Percentiles rank a stretch among this genome's conserved stretches.
Evolutionary conservation across 305 asterid genomes (phyloP).

Genomic region (Fraxinus xanthoxyloides): DNA sequence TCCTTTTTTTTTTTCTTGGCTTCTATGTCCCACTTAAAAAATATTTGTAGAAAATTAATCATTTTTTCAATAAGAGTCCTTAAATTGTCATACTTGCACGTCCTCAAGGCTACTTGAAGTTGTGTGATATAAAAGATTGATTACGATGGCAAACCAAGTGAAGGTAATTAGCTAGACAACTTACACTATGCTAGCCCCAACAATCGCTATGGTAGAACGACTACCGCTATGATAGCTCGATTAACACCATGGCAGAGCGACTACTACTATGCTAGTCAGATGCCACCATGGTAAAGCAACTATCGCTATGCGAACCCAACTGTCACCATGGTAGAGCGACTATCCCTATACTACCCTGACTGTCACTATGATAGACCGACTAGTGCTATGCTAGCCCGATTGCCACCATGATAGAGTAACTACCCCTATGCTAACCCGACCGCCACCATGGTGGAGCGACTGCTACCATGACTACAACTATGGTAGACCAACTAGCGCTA

Average conservation of each 20-base stretch:
- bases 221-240: background rate
- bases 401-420: too few species aligned
- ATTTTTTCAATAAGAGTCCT: background rate
- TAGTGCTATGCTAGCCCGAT: background rate
- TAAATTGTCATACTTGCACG: background rate
- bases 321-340: background rate
- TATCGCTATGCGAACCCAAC: background rate
- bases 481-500: too few species aligned
- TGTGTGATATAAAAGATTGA: background rate
- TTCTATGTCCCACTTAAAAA: background rate
- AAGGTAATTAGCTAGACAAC: background rate
- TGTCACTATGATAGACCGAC: background rate
- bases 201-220: background rate
- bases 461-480: too few species aligned
- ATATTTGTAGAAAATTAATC: background rate
- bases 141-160: background rate
- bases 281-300: background rate
- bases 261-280: background rate
- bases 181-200: background rate
- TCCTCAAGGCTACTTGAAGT: background rate
- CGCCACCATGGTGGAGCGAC: too few species aligned
- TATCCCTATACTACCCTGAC: too few species aligned
- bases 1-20: background rate
- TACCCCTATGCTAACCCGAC: too few species aligned
- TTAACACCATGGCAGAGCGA: background rate